Evolutionary conservation across 2,329 filamentous ascomycete genomes (phyloP).

Genomic region (Aureobasidium sp.): DNA sequence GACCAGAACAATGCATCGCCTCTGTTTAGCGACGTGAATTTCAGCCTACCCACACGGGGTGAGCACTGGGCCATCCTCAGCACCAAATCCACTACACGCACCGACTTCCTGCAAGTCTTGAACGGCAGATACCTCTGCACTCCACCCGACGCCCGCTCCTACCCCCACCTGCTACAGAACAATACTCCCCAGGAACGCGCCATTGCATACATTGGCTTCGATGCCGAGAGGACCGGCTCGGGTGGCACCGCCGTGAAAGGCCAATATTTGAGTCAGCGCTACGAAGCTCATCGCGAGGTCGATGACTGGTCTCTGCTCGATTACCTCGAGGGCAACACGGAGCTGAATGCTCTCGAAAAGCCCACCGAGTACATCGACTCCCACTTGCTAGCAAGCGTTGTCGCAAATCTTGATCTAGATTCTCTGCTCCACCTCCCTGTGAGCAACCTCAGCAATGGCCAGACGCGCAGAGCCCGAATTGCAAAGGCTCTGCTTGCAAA

Average conservation of each 20-base stretch:
- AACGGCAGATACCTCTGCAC: slow-evolving; percentile 67
- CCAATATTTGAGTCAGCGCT: slow-evolving; percentile 80
- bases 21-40: slow-evolving; percentile 64
- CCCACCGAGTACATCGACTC: slow-evolving; percentile 41
- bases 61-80: slow-evolving; percentile 73
- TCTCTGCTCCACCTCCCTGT: slow-evolving; percentile 73
- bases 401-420: slow-evolving; percentile 61
- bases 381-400: slow-evolving; percentile 53
- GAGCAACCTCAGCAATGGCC: slow-evolving; percentile 86
- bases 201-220: slow-evolving; percentile 87
- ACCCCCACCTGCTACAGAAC: slow-evolving; percentile 61
- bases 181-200: slow-evolving; percentile 58
- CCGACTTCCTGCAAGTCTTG: slow-evolving; percentile 73
- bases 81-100: slow-evolving; percentile 70
- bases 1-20: slow-evolving; percentile 56
- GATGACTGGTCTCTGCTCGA: slow-evolving; percentile 80
- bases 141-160: slow-evolving; percentile 69
- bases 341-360: slow-evolving; percentile 65
- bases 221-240: slow-evolving; percentile 57
- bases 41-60: slow-evolving; percentile 51
- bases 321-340: slow-evolving; percentile 74
- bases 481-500: slow-evolving; percentile 72
- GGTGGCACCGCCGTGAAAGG: slow-evolving; percentile 55
- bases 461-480: slow-evolving; percentile 79
- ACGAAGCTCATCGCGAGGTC: slow-evolving; percentile 78